phyloP scores from a whole-genome alignment of 306 rosid species.

The Gynostemma pentaphyllum region DNA sequence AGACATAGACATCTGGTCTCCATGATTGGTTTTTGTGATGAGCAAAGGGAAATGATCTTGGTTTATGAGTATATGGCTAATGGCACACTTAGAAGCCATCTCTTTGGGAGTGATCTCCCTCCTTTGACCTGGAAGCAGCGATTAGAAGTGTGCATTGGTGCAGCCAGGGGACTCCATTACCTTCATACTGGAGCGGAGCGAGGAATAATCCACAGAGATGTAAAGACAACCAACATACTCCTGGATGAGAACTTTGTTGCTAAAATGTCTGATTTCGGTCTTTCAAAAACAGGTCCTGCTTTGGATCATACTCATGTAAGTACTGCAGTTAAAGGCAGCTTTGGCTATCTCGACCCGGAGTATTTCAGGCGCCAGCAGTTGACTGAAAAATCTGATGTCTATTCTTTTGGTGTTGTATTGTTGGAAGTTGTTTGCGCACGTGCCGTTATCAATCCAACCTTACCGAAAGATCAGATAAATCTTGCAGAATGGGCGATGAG shows the following conservation, averaged over 20 bases:
- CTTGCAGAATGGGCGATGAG: conserved; percentile 98
- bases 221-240: conserved; percentile 88
- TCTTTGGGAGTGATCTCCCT: conserved; percentile 70
- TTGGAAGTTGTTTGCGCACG: conserved; percentile 86
- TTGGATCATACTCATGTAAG: conserved; percentile 90
- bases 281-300: conserved; percentile 88
- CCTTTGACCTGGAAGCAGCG: conserved; percentile 82
- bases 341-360: conserved; percentile 92
- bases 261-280: conserved; percentile 87
- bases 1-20: conserved; percentile 90
- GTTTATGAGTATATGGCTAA: conserved; percentile 93
- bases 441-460: conserved; percentile 82
- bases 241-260: conserved; percentile 76
- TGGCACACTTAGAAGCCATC: conserved; percentile 91
- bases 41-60: conserved; percentile 84
- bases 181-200: conserved; percentile 90
- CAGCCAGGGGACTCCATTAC: conserved; percentile 94
- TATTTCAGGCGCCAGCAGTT: conserved; percentile 83
- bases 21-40: conserved; percentile 90
- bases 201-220: conserved; percentile 91
- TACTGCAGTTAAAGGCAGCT: conserved; percentile 96
- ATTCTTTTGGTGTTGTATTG: conserved; percentile 87
- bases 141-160: conserved; percentile 78
- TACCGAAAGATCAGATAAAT: conserved; percentile 86
- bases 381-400: conserved; percentile 91